Conservation (phyloP, 2,329 filamentous ascomycete genomes). For the Hyphodiscus sp. region DNA sequence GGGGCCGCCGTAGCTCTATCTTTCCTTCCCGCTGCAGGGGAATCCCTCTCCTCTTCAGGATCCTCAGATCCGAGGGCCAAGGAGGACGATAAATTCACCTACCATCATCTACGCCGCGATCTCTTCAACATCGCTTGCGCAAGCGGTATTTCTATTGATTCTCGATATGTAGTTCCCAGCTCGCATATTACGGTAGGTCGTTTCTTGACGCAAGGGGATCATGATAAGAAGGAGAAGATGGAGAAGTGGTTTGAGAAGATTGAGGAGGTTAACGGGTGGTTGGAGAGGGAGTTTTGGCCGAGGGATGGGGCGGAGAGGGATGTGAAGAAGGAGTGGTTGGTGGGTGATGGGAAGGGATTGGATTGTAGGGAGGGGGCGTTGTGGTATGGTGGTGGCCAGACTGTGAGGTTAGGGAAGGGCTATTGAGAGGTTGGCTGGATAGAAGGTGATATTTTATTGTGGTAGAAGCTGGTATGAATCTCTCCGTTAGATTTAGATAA, state of each 20-base stretch:
- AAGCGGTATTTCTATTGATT: constrained; percentile 63
- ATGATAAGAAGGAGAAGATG: constrained; percentile 45
- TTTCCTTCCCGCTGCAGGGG: constrained; percentile 56
- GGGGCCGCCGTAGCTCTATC: constrained; percentile 79
- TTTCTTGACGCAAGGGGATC: constrained; percentile 65
- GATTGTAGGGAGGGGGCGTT: constrained; percentile 68
- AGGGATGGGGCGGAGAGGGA: constrained; percentile 34
- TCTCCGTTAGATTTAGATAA: too few relatives aligned
- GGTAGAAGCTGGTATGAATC: too few relatives aligned
- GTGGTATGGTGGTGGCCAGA: constrained; percentile 84
- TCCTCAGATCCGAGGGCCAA: constrained; percentile 28
- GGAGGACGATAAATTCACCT: constrained; percentile 65
- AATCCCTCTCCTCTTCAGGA: constrained; percentile 7
- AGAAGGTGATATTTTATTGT: too few relatives aligned
- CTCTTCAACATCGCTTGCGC: constrained; percentile 56
- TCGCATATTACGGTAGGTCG: constrained; percentile 84
- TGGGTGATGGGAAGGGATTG: constrained; percentile 80
- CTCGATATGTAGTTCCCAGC: constrained; percentile 81
- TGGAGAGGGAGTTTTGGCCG: constrained; percentile 66
- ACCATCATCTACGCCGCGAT: constrained; percentile 84
- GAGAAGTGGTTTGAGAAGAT: constrained; percentile 61
- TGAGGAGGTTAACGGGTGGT: constrained; percentile 70
- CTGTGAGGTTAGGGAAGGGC: constrained; percentile 56
- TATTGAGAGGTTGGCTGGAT: constrained; percentile 35
- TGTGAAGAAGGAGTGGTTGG: constrained; percentile 66